phyloP scores from a whole-genome alignment of 2,329 filamentous ascomycete species.

The Amauroascus niger region DNA sequence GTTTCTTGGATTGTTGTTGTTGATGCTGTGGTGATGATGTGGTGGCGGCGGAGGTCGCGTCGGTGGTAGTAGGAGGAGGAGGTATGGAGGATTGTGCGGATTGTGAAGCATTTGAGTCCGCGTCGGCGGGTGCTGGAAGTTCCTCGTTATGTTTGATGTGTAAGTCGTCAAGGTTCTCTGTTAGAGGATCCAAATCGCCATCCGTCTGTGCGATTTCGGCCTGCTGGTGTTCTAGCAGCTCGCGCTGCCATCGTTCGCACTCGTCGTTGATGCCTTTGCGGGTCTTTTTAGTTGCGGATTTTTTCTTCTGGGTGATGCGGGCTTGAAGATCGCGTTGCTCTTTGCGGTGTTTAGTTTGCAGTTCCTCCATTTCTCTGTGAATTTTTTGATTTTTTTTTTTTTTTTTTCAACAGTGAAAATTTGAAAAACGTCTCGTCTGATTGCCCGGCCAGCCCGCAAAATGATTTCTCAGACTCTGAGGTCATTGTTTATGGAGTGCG shows the following conservation, averaged over 20 bases:
- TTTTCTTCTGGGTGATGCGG: conserved; percentile 89
- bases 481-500: no score
- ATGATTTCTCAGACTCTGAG: no score
- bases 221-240: conserved; percentile 47
- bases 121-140: background rate
- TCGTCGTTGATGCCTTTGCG: conserved; percentile 60
- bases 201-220: conserved; percentile 42
- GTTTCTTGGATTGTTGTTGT: conserved; percentile 51
- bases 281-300: conserved; percentile 78
- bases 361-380: conserved; percentile 55
- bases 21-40: conserved; percentile 15
- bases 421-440: background rate
- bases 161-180: conserved; percentile 27
- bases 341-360: conserved; percentile 72
- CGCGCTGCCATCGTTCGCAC: conserved; percentile 49
- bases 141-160: conserved; percentile 21
- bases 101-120: conserved; percentile 11
- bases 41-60: background rate
- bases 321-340: conserved; percentile 80
- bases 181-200: conserved; percentile 22
- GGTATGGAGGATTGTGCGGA: background rate
- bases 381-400: no score
- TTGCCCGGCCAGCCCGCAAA: no score
- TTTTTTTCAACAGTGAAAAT: no score
- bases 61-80: background rate